Conservation (phyloP, 257 asterid genomes). For the Eustoma russellianum region DNA sequence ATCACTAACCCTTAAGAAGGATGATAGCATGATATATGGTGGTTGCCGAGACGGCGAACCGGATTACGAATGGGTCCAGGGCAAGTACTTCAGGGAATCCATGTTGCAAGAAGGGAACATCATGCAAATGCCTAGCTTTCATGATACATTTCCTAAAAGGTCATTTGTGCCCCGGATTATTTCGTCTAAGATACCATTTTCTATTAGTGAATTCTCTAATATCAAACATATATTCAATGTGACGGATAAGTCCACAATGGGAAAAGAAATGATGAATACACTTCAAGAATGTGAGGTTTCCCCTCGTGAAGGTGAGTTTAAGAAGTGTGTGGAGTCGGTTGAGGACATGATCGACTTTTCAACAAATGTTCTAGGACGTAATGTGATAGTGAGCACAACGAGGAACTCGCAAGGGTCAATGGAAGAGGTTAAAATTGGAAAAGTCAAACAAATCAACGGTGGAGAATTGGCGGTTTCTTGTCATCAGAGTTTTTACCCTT, state of each 20-base stretch:
- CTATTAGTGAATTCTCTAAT: conserved; percentile 16
- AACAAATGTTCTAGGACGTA: conserved; percentile 28
- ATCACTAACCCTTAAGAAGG: conserved; percentile 7
- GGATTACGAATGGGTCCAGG: conserved; percentile 16
- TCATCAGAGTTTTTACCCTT: conserved; percentile 81
- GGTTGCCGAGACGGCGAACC: no score
- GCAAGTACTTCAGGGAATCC: conserved; percentile 70
- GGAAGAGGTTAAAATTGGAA: conserved; percentile 40
- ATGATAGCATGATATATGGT: conserved; percentile 24
- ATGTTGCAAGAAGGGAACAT: conserved; percentile 43
- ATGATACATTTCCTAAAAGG: conserved; percentile 73
- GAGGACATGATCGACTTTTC: conserved; percentile 85
- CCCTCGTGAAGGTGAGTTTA: conserved; percentile 58
- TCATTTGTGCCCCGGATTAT: conserved; percentile 67
- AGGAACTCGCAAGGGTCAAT: conserved; percentile 46
- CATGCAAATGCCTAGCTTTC: conserved; percentile 63
- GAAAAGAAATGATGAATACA: conserved; percentile 26
- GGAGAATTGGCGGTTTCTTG: conserved; percentile 76
- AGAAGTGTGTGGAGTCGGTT: conserved; percentile 53
- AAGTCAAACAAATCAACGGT: conserved; percentile 45
- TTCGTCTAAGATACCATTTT: conserved; percentile 44
- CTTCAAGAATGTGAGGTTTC: conserved; percentile 56
- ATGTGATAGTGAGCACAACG: conserved; percentile 50
- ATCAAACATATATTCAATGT: conserved; percentile 35
- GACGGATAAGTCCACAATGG: conserved; percentile 38